Evolutionary conservation across 176 grass and related monocot genomes (phyloP).

Genomic region (Paspalum notatum): DNA sequence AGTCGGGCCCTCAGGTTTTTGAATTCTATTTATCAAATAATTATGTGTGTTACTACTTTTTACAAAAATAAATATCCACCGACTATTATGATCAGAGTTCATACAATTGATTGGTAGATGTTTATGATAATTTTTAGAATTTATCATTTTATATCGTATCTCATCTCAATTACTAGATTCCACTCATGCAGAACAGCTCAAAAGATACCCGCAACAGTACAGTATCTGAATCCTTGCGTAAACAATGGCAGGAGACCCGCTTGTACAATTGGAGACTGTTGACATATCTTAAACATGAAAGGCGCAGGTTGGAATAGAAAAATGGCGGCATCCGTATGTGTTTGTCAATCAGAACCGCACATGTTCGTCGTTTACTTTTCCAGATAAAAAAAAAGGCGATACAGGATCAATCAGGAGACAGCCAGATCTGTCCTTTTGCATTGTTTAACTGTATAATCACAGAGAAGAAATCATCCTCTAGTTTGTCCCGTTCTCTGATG

Average conservation of each 20-base stretch:
- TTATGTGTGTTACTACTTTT: no score
- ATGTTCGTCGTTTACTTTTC: slow-evolving; percentile 53
- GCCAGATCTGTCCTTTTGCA: slow-evolving; percentile 38
- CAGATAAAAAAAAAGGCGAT: slow-evolving; percentile 48
- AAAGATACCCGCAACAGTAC: slow-evolving; percentile 30
- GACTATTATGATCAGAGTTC: no score
- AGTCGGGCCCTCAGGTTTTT: no score
- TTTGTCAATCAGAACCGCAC: slow-evolving; percentile 38
- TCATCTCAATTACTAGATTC: neutral
- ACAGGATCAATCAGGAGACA: slow-evolving; percentile 45
- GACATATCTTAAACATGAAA: slow-evolving; percentile 15
- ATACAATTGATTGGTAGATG: no score
- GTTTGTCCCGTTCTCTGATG: neutral
- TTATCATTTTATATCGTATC: no score
- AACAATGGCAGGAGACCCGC: neutral
- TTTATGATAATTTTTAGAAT: no score
- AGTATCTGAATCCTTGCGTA: slow-evolving; percentile 21
- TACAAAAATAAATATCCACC: no score
- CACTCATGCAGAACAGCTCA: slow-evolving; percentile 46
- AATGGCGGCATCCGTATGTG: slow-evolving; percentile 1
- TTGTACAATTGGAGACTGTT: slow-evolving; percentile 29
- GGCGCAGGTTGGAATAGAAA: slow-evolving; percentile 39
- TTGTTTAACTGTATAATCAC: slow-evolving; percentile 25
- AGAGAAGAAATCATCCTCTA: slow-evolving; percentile 24
- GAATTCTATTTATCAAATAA: no score